Conservation (phyloP, 1,284 basidiomycete species). For the Sphaerobolus stellatus region DNA sequence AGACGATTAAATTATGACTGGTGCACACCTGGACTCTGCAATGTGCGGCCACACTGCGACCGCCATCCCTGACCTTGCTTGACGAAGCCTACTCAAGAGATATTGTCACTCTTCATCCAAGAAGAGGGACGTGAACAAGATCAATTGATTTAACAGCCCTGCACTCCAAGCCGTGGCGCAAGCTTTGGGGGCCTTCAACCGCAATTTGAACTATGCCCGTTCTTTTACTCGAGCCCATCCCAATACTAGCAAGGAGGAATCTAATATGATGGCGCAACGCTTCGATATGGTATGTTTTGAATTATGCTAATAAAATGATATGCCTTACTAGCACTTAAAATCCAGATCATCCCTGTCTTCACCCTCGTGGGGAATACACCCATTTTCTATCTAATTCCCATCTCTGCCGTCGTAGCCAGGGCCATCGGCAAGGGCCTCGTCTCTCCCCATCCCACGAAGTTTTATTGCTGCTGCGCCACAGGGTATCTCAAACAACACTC, state of each 20-base stretch:
- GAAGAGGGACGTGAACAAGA: no score
- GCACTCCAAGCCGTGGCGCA: background rate
- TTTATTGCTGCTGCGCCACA: background rate
- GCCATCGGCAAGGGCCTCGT: slow-evolving; percentile 18
- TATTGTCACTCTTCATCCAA: no score
- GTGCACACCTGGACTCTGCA: no score
- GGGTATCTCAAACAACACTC: background rate
- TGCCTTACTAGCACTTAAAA: no score
- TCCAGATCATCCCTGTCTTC: slow-evolving; percentile 23
- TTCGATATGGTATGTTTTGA: background rate
- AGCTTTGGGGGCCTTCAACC: background rate
- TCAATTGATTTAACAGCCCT: no score
- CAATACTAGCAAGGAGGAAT: no score
- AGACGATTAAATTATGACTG: no score
- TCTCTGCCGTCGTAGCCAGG: slow-evolving; percentile 20
- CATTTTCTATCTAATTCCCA: slow-evolving; percentile 25
- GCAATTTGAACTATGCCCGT: background rate
- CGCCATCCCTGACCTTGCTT: no score
- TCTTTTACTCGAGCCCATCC: background rate
- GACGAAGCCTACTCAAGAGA: no score
- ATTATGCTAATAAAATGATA: background rate
- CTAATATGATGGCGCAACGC: background rate
- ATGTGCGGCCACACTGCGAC: no score
- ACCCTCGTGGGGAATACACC: slow-evolving; percentile 24
- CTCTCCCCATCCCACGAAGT: slow-evolving; percentile 16